phyloP scores from a whole-genome alignment of 2,329 filamentous ascomycete genomes.

The Hypoxylon sp. region DNA sequence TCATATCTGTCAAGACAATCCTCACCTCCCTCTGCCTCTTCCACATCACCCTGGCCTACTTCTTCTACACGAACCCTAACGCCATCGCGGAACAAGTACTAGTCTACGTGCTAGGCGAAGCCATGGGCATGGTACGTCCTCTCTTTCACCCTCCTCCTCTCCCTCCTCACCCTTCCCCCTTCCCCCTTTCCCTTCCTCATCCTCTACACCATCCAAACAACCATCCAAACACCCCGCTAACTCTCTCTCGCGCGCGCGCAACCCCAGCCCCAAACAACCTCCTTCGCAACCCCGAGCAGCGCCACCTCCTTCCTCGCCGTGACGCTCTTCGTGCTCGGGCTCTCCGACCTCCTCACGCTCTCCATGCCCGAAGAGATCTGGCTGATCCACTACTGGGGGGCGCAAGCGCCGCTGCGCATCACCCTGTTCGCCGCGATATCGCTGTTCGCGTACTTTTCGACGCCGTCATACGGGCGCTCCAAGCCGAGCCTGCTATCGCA shows the following conservation, averaged over 20 bases:
- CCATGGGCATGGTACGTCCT: slow-evolving; percentile 80
- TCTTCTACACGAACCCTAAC: slow-evolving; percentile 82
- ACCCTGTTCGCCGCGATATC: slow-evolving; percentile 68
- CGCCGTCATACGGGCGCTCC: slow-evolving; percentile 42
- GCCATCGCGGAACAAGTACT: slow-evolving; percentile 83
- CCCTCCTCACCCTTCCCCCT: neutral
- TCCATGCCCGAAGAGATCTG: slow-evolving; percentile 77
- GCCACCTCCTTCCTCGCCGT: slow-evolving; percentile 80
- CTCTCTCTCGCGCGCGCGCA: neutral
- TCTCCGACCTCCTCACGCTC: slow-evolving; percentile 76
- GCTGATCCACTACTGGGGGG: slow-evolving; percentile 74
- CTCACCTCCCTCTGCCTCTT: slow-evolving; percentile 87
- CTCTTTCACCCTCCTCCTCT: slow-evolving; percentile 5
- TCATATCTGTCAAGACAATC: slow-evolving; percentile 85
- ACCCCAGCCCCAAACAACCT: slow-evolving; percentile 72
- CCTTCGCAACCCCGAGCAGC: slow-evolving; percentile 78
- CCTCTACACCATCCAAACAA: neutral
- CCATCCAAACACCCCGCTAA: slow-evolving; percentile 22
- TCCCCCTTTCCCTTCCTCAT: neutral
- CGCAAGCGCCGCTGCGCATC: slow-evolving; percentile 71
- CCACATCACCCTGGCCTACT: slow-evolving; percentile 85
- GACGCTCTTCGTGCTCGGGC: slow-evolving; percentile 72
- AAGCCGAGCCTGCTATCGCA: slow-evolving; percentile 53
- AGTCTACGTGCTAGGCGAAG: slow-evolving; percentile 85
- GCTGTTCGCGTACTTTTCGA: slow-evolving; percentile 67